These are phyloP conservation scores for Agaricus blazei DNA, from an alignment of 768 basidiomycete genomes.

Conservation along the genomic window DNA sequence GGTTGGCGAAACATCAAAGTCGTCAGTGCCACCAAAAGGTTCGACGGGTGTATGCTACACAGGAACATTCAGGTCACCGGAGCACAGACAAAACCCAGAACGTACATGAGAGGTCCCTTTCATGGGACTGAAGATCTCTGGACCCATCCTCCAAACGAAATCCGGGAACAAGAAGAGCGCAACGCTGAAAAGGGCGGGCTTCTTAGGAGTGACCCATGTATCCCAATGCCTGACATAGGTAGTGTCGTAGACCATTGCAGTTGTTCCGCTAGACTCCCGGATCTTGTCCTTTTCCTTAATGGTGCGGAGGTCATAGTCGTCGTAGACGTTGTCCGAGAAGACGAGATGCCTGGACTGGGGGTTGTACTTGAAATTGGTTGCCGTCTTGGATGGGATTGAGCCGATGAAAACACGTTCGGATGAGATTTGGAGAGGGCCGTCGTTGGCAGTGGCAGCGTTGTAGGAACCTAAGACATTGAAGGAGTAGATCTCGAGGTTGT, in stretches of 20 bases:
- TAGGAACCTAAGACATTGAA: conserved; percentile 46
- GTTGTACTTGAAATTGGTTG: conserved; percentile 67
- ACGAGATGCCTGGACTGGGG: conserved; percentile 55
- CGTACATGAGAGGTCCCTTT: conserved; percentile 68
- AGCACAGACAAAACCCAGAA: conserved; percentile 1
- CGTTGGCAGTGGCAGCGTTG: conserved; percentile 17
- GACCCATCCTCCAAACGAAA: conserved; percentile 49
- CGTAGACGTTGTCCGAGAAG: conserved; percentile 82
- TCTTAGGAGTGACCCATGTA: conserved; percentile 70
- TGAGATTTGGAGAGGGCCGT: conserved; percentile 25
- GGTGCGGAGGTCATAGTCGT: conserved; percentile 66
- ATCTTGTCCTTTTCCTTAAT: conserved; percentile 66
- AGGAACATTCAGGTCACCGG: neutral
- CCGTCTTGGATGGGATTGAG: conserved; percentile 62
- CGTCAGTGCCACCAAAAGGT: conserved; percentile 80
- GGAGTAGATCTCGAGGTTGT: conserved; percentile 54
- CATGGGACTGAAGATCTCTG: conserved; percentile 53
- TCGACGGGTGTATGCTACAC: conserved; percentile 68
- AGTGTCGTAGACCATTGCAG: conserved; percentile 66
- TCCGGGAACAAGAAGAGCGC: conserved; percentile 37
- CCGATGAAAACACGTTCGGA: conserved; percentile 48
- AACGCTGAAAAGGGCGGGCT: conserved; percentile 67
- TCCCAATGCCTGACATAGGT: conserved; percentile 79
- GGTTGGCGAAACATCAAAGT: conserved; percentile 68
- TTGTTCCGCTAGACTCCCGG: conserved; percentile 68